Base-by-base conservation (phyloP, 2,329 filamentous ascomycete genomes). In the Hypoxylon sp. region DNA sequence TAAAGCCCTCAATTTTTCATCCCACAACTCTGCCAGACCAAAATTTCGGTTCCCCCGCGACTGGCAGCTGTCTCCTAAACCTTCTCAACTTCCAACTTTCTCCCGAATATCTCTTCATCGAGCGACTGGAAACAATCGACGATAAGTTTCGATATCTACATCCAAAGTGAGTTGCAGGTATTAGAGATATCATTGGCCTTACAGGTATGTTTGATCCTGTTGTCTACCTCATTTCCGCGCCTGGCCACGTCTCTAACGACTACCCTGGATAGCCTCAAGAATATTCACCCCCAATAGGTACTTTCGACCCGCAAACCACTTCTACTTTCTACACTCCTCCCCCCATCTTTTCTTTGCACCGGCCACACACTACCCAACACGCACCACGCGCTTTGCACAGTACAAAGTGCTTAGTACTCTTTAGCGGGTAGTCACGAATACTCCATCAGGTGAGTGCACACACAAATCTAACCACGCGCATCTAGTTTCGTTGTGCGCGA, bases 71-170 rank as follows among this genome's bases (percentile, higher is more conserved):
- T 28, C 23, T 25, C 11, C 14, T n/a, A n/a, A 36, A 30, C 25
- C 21, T 43, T 23, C 25, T 19, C 36, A 6, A 46, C 57, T 28
- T 23, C n/a, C 28, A 30, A 10, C 28, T 3, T 19, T 41, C 28
- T 17, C 38, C 3, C 21, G 5, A 53, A 23, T 50, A 48, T 36
- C 48, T 61, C 17, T 53, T 30, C 38, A 38, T n/a, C 5, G 19
- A 55, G 50, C 51, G 43, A 49, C 32, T 13, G 14, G 21, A 34
- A 36, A 48, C 19, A 51, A 5, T 23, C n/a, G 49, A 32, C 25
- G 13, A 32, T 25, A 14, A 34, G 30, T 11, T 32, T 51, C 19
- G 13, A 30, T 17, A 52, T 28, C 19, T 14, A 34, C 23, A 21
- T 43, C 34, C 14, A 17, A 45, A 23, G 13, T 17, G 13, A 9